Evolutionary conservation across 805 yeast genomes (phyloP).

Genomic region (Wickerhamiella brachini): DNA sequence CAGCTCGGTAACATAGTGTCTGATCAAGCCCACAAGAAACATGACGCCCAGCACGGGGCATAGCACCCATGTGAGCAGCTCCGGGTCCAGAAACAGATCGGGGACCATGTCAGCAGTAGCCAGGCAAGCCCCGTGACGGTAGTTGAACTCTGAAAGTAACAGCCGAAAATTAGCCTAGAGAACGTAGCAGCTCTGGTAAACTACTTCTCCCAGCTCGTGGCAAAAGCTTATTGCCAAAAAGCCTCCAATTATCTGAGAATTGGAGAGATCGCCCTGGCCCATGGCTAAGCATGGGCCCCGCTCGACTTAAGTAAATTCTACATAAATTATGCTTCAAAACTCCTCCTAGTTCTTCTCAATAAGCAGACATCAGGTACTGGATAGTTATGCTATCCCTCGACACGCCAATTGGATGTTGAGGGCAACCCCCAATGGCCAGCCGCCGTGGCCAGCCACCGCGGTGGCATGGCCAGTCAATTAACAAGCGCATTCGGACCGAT

Average conservation of each 20-base stretch:
- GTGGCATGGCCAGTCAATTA: conserved; percentile 24
- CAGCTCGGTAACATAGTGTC: conserved; percentile 53
- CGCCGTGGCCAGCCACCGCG: too few relatives aligned
- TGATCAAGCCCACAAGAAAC: conserved; percentile 71
- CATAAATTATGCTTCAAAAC: background rate
- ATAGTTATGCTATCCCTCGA: background rate
- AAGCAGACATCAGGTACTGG: background rate
- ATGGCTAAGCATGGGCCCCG: too few relatives aligned
- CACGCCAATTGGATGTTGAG: background rate
- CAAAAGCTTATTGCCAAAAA: too few relatives aligned
- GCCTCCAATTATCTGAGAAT: too few relatives aligned
- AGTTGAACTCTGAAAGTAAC: too few relatives aligned
- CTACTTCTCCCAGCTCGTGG: too few relatives aligned
- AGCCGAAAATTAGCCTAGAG: too few relatives aligned
- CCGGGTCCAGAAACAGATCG: conserved; percentile 62
- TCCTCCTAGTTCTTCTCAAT: background rate
- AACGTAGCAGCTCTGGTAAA: too few relatives aligned
- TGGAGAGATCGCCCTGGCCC: too few relatives aligned
- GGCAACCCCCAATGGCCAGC: background rate
- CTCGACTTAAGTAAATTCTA: background rate
- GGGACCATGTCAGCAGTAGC: conserved; percentile 7
- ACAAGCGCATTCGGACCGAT: conserved; percentile 63
- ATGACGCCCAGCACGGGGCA: conserved; percentile 80
- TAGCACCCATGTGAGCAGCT: conserved; percentile 76
- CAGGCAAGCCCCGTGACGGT: background rate